These are phyloP conservation scores for Alternaria triticina DNA, from an alignment of 2,329 filamentous ascomycete species.

Conservation along the genomic window DNA sequence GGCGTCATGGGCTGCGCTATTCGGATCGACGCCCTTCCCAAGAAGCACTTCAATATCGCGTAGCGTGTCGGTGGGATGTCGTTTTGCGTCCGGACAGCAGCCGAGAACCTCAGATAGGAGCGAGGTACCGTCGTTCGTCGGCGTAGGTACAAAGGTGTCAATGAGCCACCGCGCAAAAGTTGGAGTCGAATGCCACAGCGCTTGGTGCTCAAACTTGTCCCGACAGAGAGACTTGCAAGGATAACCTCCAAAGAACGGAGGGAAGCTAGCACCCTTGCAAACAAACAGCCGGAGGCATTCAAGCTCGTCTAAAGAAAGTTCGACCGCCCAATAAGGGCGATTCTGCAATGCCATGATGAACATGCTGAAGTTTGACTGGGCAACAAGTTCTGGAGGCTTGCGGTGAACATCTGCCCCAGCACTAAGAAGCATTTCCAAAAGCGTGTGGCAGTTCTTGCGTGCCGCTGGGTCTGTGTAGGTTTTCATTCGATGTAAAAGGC, in stretches of 20 bases:
- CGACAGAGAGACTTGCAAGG: conserved; percentile 26
- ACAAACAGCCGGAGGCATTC: conserved; percentile 39
- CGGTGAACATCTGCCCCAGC: conserved; percentile 38
- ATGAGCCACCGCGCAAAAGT: conserved; percentile 30
- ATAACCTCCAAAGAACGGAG: conserved; percentile 26
- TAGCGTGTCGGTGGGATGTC: conserved; percentile 39
- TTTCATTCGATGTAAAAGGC: conserved; percentile 27
- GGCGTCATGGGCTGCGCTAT: conserved; percentile 21
- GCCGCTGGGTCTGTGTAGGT: conserved; percentile 22
- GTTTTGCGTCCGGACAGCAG: conserved; percentile 36
- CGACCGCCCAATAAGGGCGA: conserved; percentile 30
- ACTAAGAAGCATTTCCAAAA: conserved; percentile 37
- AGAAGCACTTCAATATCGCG: conserved; percentile 40
- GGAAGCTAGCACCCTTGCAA: conserved; percentile 31
- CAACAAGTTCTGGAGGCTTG: conserved; percentile 15
- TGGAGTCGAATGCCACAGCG: conserved; percentile 43
- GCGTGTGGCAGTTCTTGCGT: conserved; percentile 29
- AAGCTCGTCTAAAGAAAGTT: conserved; percentile 26
- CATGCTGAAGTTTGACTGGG: conserved; percentile 27
- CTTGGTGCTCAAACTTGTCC: conserved; percentile 39
- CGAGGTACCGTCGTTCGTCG: conserved; percentile 21
- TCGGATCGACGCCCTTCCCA: conserved; percentile 35
- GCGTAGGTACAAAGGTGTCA: conserved; percentile 20
- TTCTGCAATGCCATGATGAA: conserved; percentile 41
- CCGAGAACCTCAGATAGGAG: conserved; percentile 41